Base-by-base conservation (phyloP, 2,329 filamentous ascomycete species). In the Chaetomium sp. region DNA sequence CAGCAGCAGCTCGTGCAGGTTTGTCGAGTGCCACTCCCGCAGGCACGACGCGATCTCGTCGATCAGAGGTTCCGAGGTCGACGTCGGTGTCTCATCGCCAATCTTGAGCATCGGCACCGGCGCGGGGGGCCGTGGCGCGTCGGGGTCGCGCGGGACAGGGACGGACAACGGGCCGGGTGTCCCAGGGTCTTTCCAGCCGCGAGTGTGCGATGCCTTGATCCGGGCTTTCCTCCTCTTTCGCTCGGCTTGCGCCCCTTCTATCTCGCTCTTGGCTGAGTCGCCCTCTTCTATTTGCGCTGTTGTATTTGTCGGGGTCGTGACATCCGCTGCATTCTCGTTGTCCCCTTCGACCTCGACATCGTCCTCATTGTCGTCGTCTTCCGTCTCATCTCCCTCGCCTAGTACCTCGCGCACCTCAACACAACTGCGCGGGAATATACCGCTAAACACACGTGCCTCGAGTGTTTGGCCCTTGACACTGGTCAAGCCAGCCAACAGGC, bases 71-170 rank as follows among this genome's bases (percentile, higher is more conserved):
- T 99, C 95, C 7, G 88, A 85, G 12, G 82, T 78, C 5, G 91
- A 96, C 0, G 90, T 95, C 1, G 91, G 89, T 1, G 91, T 96
- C 74, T 99, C 94, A 67, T 99, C 94, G 56, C 94, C 94, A 69
- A 99, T 92, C 71, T 96, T 96, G 52, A 99, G 79, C 88, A 97
- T 94, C 4, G 94, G 94, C 7, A 99, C 91, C 0, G 94, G 94
- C 9, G 95, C 95, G 9, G 90, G 83, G 35, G 92, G 94, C 64
- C 89, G 90, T 9, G 85, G 84, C 32, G 77, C 81, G 67, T 82
- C 78, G 1, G 85, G 84, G 64, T 91, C 82, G 59, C 86, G 81
- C 60, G 75, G 72, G 48, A 78, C 68, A 5, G 76, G 74, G 3
- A 77, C 65, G 7, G 79, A 79, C 19, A 80, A 69, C 19, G 66